Percentiles rank a stretch among this genome's conserved stretches.
Evolutionary conservation across 179 eudicot species (phyloP).

Genomic region (Actinidia chinensis): DNA sequence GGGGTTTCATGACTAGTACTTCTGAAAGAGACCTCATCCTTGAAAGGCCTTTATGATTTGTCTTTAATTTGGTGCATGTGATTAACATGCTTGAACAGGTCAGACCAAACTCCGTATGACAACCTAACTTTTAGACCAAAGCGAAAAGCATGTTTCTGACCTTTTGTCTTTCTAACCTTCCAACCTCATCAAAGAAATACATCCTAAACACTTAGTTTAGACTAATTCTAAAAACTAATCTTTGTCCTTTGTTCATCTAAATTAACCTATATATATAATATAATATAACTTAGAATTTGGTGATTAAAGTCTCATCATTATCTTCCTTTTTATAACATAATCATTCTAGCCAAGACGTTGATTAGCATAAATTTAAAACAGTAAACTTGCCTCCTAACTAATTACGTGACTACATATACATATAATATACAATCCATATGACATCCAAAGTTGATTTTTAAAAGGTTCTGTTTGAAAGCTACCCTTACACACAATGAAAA

Average conservation of each 20-base stretch:
- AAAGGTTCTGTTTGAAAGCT: neutral
- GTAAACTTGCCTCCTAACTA: neutral
- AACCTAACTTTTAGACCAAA: constrained; percentile 16
- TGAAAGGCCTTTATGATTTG: neutral
- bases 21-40: neutral
- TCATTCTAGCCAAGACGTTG: neutral
- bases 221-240: neutral
- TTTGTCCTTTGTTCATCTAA: neutral
- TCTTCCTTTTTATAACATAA: constrained; percentile 5
- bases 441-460: neutral
- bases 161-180: constrained; percentile 13
- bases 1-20: neutral
- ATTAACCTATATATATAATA: neutral
- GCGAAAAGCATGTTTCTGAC: neutral
- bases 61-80: neutral
- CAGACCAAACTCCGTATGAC: constrained; percentile 16
- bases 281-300: neutral
- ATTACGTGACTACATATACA: neutral
- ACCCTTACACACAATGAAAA: neutral
- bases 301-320: constrained; percentile 5
- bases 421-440: neutral
- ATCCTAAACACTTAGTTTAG: neutral
- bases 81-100: constrained; percentile 18
- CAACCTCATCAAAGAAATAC: constrained; percentile 1
- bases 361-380: neutral